phyloP scores from a whole-genome alignment of 305 asterid genomes.

The Fraxinus baroniana region DNA sequence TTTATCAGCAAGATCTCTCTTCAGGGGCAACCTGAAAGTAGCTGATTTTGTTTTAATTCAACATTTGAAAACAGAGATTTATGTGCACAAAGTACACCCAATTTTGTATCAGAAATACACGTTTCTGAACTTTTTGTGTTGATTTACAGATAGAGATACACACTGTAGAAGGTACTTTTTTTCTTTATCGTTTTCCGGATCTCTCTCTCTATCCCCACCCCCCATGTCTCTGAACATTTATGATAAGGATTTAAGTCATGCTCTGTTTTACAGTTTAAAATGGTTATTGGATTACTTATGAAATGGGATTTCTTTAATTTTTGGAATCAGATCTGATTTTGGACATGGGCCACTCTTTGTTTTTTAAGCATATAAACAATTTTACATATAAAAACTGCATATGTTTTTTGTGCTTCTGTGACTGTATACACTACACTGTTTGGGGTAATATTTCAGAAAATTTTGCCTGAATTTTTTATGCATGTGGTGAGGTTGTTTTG shows the following conservation, averaged over 20 bases:
- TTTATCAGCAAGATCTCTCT: not conserved
- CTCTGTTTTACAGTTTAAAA: not conserved
- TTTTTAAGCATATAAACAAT: not conserved
- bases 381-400: not conserved
- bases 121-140: not conserved
- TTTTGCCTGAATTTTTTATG: not conserved
- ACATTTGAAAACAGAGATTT: not conserved
- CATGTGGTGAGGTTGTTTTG: conserved; percentile 5
- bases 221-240: not conserved
- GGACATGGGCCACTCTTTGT: not conserved
- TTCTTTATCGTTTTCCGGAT: not conserved
- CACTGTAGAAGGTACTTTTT: conserved; percentile 16
- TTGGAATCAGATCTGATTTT: conserved; percentile 11
- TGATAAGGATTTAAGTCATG: not conserved
- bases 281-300: not conserved
- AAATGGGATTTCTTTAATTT: conserved; percentile 14
- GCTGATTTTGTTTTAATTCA: not conserved
- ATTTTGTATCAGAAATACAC: not conserved
- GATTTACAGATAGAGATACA: not conserved
- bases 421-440: not conserved
- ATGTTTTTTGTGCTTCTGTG: not conserved
- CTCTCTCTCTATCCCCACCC: not conserved
- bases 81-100: not conserved
- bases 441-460: not conserved
- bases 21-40: not conserved